Conservation (phyloP, 768 basidiomycete species). For the Lentinula edodes region DNA sequence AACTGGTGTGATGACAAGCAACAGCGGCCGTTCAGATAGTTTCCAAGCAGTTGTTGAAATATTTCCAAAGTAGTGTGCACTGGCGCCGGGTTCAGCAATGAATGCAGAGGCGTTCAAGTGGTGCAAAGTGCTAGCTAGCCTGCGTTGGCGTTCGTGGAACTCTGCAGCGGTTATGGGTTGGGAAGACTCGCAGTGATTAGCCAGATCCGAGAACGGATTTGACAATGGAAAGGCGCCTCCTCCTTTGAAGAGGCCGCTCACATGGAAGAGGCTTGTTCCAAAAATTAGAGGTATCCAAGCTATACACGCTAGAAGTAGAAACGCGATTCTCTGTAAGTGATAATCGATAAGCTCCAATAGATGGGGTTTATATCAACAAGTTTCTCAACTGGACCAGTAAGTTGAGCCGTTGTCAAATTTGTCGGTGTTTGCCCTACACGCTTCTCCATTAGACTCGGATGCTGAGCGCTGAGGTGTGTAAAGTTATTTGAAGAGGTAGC, state of each 20-base stretch:
- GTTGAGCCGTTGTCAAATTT: background rate
- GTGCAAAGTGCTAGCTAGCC: slow-evolving; percentile 44
- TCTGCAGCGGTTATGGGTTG: slow-evolving; percentile 43
- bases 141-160: slow-evolving; percentile 46
- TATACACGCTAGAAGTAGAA: background rate
- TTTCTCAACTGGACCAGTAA: background rate
- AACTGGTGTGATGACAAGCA: slow-evolving; percentile 56
- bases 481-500: too few species aligned
- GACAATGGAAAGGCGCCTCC: background rate
- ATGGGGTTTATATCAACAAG: background rate
- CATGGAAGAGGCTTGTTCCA: background rate
- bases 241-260: background rate
- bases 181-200: slow-evolving; percentile 40
- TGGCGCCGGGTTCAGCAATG: slow-evolving; percentile 76
- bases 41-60: slow-evolving; percentile 58
- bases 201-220: slow-evolving; percentile 1
- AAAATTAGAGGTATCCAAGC: background rate
- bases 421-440: background rate
- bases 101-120: slow-evolving; percentile 58
- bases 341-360: background rate
- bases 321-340: background rate
- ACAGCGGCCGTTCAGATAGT: slow-evolving; percentile 74
- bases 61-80: slow-evolving; percentile 67
- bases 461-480: background rate
- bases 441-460: background rate